Conservation (phyloP, 2,329 filamentous ascomycete genomes). For the Aspergillus brasiliensis region DNA sequence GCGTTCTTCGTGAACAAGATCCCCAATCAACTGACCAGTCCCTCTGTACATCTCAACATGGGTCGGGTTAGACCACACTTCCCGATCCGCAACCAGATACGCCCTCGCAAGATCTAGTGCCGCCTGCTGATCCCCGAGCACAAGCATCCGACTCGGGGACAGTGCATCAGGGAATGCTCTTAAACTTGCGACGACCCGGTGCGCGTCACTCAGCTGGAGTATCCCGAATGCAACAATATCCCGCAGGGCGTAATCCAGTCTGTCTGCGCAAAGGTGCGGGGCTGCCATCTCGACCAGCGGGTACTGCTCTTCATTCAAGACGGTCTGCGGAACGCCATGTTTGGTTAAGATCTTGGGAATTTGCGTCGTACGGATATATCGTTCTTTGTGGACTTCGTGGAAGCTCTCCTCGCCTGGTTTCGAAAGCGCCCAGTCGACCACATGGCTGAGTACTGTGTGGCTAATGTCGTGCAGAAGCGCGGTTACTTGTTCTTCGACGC, state of each 20-base stretch:
- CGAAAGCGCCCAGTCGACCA: constrained; percentile 43
- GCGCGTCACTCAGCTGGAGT: constrained; percentile 33
- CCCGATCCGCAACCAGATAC: constrained; percentile 38
- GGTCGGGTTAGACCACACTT: constrained; percentile 43
- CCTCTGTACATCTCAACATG: constrained; percentile 39
- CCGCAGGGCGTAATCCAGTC: constrained; percentile 44
- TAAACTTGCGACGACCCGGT: constrained; percentile 28
- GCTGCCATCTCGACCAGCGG: constrained; percentile 42
- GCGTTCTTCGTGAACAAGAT: constrained; percentile 22
- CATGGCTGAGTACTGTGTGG: constrained; percentile 46
- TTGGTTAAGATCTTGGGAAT: constrained; percentile 37
- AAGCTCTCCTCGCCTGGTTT: constrained; percentile 42
- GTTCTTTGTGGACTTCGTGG: constrained; percentile 45
- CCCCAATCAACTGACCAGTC: constrained; percentile 38
- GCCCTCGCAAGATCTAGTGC: constrained; percentile 36
- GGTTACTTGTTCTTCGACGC: constrained; percentile 41
- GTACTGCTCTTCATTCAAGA: constrained; percentile 42
- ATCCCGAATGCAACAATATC: constrained; percentile 38
- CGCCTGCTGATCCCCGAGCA: constrained; percentile 31
- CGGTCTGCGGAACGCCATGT: constrained; percentile 33
- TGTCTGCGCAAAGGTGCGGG: constrained; percentile 45
- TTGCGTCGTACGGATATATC: constrained; percentile 37
- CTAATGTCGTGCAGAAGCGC: constrained; percentile 45
- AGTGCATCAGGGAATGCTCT: constrained; percentile 32
- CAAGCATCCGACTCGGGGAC: constrained; percentile 32